phyloP scores from a whole-genome alignment of 257 asterid species.

The Perilla frutescens region DNA sequence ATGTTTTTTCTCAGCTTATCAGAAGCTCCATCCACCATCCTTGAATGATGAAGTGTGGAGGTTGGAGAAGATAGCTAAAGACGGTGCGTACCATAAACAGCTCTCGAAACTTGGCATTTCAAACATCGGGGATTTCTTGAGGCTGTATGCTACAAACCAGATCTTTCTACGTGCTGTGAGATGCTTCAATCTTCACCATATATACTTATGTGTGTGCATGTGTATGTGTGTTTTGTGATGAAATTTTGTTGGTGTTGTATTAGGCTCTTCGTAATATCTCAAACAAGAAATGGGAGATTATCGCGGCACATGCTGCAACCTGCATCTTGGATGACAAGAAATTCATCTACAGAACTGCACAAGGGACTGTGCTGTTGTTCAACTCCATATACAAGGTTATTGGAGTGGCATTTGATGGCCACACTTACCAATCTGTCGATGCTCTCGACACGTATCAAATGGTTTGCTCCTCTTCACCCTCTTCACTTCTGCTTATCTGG shows the following conservation, averaged over 20 bases:
- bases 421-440: constrained; percentile 46
- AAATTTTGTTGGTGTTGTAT: constrained; percentile 9
- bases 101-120: constrained; percentile 41
- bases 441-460: constrained; percentile 44
- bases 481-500: too few species aligned
- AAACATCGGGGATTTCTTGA: constrained; percentile 59
- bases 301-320: constrained; percentile 55
- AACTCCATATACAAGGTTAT: constrained; percentile 59
- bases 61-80: constrained; percentile 72
- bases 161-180: constrained; percentile 60
- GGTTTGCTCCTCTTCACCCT: constrained; percentile 43
- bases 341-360: constrained; percentile 43
- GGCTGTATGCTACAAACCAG: constrained; percentile 43
- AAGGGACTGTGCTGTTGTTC: constrained; percentile 49
- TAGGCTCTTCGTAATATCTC: constrained; percentile 61
- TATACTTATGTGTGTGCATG: too few species aligned
- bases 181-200: not conserved
- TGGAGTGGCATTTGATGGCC: constrained; percentile 63
- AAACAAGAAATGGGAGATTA: constrained; percentile 60
- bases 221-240: too few species aligned
- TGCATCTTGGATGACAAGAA: constrained; percentile 58
- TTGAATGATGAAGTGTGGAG: constrained; percentile 75
- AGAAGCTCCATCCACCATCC: constrained; percentile 70
- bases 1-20: constrained; percentile 49
- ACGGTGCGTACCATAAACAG: constrained; percentile 54